Base-by-base conservation (phyloP, 225 moss, liverwort and hornwort genomes). In the Climacium dendroides region DNA sequence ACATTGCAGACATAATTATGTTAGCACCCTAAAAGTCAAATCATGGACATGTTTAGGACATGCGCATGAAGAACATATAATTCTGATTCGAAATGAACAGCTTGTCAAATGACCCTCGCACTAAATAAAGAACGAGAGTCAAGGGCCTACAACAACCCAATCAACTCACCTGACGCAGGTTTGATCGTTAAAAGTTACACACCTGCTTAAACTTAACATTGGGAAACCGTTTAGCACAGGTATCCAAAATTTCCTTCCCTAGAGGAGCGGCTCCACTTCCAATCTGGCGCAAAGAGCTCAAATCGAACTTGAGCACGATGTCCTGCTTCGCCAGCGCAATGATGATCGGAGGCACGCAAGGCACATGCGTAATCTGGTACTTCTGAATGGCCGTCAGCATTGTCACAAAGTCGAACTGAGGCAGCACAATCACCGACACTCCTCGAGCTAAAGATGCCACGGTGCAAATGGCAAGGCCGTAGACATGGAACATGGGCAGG, bases 301-400 rank as follows among this genome's bases (percentile, higher is more conserved):
- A 83, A 82, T 94, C 92, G 50, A 92, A 96, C 88, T 92, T 92
- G 19, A 52, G 53, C 17, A 93, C 92, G 78, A 93, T 48, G 55
- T 93, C 92, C 69, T 90, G 89, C 79, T 96, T 94, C 39, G 91
- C 90, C 35, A 96, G 86, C 13, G 84, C 92, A 74, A 93, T 90
- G 60, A 96, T 90, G 35, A 96, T 85, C 48, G 94, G 95, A 77
- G 94, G 95, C 39, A 95, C 95, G 23, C 91, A 91, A 55, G 95
- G 93, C 37, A 94, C 7, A 75, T 85, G 86, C 34, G 93, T 89
- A 50, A 93, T 86, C 75, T 67, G 89, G 85, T 89, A 90, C n/a
- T 72, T 94, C 70, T 92, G 89, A 89, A 91, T 87, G 66, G 85
- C 87, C n/a, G 92, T 52, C 17, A 94, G 90, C 94, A 94, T 91